Base-by-base conservation (phyloP, 192 early-diverging fungal genomes). In the Cladochytrium replicatum region DNA sequence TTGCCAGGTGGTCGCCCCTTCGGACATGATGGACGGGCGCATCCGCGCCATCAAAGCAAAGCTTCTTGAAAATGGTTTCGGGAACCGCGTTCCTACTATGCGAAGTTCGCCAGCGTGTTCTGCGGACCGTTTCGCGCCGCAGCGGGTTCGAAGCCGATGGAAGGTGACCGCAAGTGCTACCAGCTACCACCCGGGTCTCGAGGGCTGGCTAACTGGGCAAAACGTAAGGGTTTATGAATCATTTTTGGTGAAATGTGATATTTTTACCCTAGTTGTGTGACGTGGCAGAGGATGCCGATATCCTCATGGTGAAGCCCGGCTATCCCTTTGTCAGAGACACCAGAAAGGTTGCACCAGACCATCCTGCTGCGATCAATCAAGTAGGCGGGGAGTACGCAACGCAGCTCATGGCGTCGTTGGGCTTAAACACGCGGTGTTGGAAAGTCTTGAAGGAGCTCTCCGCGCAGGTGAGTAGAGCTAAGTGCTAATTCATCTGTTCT, bases 101-200 rank as follows among this genome's bases (percentile, higher is more conserved):
- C 95, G 27, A 99, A 99, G 66, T 99, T 93, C 66, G 88, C 95
- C 23, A 85, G 83, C 28, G 77, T 72, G 1, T 93, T 96, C 62
- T 99, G 96, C 63, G 95, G 95, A 0, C 95, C 95, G 1, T 99
- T 99, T 79, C 78, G 94, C 57, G 94, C 93, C 54, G 91, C 91
- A 5, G 91, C 89, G 15, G 82, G 89, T 50, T 95, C 92, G 4
- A 87, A 88, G n/a, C 92, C 94, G 6, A 54, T 77, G 37, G 83
- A 81, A 34, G 94, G 94, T 17, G 87, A 98, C 60, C 86, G 94
- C 48, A 84, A 84, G 28, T 87, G 88, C 47, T 99, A 99, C 57
- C 95, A 99, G 64, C 74, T 99, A 25, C 95, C 95, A 9, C 76
- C 85, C 2, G 77, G 77, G 21, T 79, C 90, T 9, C 84, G 95